phyloP scores from a whole-genome alignment of 805 yeast species.

The Brettanomyces nanus region DNA sequence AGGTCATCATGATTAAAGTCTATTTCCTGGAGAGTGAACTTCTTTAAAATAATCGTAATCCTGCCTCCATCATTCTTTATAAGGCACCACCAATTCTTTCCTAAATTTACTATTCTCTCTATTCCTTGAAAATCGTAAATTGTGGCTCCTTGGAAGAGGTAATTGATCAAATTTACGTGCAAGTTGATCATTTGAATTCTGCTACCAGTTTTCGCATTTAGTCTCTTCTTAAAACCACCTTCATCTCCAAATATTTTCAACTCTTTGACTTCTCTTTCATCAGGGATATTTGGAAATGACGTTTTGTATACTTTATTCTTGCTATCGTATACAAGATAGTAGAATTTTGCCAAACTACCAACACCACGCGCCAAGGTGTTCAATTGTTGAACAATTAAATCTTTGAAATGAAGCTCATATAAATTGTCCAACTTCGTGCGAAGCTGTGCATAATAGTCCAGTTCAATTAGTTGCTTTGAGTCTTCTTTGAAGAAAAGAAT shows the following conservation, averaged over 20 bases:
- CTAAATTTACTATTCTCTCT: slow-evolving; percentile 19
- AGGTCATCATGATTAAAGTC: slow-evolving; percentile 12
- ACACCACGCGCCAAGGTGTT: slow-evolving; percentile 14
- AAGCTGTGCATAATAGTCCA: slow-evolving; percentile 9
- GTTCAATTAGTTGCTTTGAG: neutral
- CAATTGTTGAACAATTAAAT: slow-evolving; percentile 19
- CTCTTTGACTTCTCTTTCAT: slow-evolving; percentile 13
- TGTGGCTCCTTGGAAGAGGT: slow-evolving; percentile 10
- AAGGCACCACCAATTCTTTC: slow-evolving; percentile 22
- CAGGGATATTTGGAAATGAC: slow-evolving; percentile 23
- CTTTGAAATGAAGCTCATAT: slow-evolving; percentile 18
- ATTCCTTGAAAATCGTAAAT: slow-evolving; percentile 8
- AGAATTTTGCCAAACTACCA: slow-evolving; percentile 13
- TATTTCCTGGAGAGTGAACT: slow-evolving; percentile 10
- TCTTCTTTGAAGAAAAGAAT: slow-evolving; percentile 12
- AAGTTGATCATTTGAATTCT: slow-evolving; percentile 13
- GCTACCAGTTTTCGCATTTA: slow-evolving; percentile 5
- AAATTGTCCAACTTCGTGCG: slow-evolving; percentile 14
- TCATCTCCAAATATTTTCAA: slow-evolving; percentile 5
- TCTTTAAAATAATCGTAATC: slow-evolving; percentile 16
- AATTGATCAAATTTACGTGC: slow-evolving; percentile 13
- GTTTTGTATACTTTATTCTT: slow-evolving; percentile 14
- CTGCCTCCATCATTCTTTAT: slow-evolving; percentile 9
- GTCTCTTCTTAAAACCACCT: slow-evolving; percentile 1
- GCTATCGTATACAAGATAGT: slow-evolving; percentile 17